These are phyloP conservation scores for Casaregolazyma lundiana DNA, from an alignment of 1,139 yeast species.

Conservation along the genomic window DNA sequence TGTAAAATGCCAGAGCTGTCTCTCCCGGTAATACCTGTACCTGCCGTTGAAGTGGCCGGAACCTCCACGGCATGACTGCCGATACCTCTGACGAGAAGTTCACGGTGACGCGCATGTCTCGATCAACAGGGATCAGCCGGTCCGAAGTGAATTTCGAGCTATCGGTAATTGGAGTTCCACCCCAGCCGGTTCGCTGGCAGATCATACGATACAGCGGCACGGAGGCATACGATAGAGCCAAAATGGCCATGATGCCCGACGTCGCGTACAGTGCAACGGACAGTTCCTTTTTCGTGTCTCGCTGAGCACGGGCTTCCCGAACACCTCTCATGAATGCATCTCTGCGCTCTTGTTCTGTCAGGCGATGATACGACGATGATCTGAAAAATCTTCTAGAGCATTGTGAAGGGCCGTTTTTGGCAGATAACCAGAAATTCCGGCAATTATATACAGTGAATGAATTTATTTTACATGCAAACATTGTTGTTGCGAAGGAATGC, in stretches of 20 bases:
- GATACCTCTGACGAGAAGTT: slow-evolving; percentile 91
- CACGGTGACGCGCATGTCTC: slow-evolving; percentile 73
- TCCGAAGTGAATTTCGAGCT: slow-evolving; percentile 75
- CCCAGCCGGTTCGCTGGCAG: slow-evolving; percentile 95
- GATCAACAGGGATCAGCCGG: slow-evolving; percentile 81
- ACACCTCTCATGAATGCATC: slow-evolving; percentile 28
- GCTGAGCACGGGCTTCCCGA: slow-evolving; percentile 31
- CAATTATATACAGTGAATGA: too few species aligned
- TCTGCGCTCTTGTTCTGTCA: slow-evolving; percentile 18
- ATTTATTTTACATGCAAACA: too few species aligned
- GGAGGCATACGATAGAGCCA: slow-evolving; percentile 83
- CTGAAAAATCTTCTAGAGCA: background rate
- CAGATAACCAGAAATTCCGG: background rate
- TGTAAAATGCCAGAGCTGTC: slow-evolving; percentile 93
- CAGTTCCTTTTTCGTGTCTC: slow-evolving; percentile 33
- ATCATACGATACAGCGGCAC: slow-evolving; percentile 90
- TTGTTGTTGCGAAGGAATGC: too few species aligned
- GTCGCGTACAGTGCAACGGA: slow-evolving; percentile 70
- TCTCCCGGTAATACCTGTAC: slow-evolving; percentile 96
- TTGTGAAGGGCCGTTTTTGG: background rate
- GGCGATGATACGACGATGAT: background rate
- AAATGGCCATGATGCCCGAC: slow-evolving; percentile 64
- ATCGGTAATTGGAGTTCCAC: slow-evolving; percentile 93
- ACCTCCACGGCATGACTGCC: slow-evolving; percentile 90
- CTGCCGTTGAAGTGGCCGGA: slow-evolving; percentile 90